These are phyloP conservation scores for Agrocybe pediades DNA, from an alignment of 768 basidiomycete species.

Conservation along the genomic window DNA sequence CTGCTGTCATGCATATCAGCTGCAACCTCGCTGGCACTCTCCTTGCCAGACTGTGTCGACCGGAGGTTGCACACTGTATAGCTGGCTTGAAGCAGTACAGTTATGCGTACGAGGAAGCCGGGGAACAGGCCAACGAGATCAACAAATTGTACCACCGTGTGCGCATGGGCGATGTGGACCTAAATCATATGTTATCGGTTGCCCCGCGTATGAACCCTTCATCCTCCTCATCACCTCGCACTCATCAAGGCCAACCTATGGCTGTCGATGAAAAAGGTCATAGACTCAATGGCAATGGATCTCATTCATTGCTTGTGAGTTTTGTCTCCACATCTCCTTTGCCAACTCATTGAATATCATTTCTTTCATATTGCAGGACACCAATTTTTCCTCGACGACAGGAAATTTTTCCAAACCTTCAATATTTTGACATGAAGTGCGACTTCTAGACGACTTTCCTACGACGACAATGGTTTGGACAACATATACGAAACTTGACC, in stretches of 20 bases:
- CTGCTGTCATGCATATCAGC: conserved; percentile 87
- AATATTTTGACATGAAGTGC: conserved; percentile 24
- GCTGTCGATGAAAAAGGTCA: conserved; percentile 29
- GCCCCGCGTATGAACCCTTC: conserved; percentile 34
- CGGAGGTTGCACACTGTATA: conserved; percentile 83
- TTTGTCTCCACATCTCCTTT: neutral
- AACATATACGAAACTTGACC: neutral
- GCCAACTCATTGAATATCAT: neutral
- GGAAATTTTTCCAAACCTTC: conserved; percentile 25
- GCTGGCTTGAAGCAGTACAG: conserved; percentile 87
- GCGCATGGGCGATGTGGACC: conserved; percentile 42
- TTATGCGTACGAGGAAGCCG: conserved; percentile 84
- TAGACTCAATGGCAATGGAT: conserved; percentile 18
- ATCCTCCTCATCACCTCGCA: conserved; percentile 17
- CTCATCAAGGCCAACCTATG: conserved; percentile 24
- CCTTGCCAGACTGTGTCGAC: conserved; percentile 79
- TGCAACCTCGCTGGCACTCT: conserved; percentile 83
- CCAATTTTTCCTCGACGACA: conserved; percentile 12
- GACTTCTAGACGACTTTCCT: neutral
- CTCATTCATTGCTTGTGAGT: conserved; percentile 29
- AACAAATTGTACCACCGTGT: conserved; percentile 48
- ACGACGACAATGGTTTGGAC: neutral
- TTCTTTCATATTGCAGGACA: conserved; percentile 9
- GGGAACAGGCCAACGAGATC: conserved; percentile 76
- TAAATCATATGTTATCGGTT: conserved; percentile 48